Percentiles rank a stretch among this genome's conserved stretches.
phyloP scores from a whole-genome alignment of 345 rosid species.

The Dipteronia sinensis region DNA sequence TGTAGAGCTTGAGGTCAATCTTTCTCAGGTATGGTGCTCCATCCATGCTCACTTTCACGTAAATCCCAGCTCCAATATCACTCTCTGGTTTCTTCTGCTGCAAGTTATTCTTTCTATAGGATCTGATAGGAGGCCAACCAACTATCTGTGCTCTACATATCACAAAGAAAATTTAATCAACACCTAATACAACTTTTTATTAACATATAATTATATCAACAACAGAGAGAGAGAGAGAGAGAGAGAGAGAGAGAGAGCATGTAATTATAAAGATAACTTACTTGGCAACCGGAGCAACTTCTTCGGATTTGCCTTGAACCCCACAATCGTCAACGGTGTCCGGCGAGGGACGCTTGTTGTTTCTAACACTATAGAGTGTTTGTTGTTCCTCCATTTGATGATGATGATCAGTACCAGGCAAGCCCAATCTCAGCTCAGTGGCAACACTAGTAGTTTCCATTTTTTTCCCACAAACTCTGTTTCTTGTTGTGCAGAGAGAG shows the following conservation, averaged over 20 bases:
- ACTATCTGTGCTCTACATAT: conserved; percentile 60
- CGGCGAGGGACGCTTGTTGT: conserved; percentile 52
- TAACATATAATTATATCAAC: neutral
- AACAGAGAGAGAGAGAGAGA: neutral
- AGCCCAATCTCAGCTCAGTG: conserved; percentile 85
- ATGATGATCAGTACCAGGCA: conserved; percentile 61
- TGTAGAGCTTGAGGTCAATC: conserved; percentile 62
- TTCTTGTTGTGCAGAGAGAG: too few species aligned
- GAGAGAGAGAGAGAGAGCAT: neutral
- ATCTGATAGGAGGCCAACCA: conserved; percentile 83
- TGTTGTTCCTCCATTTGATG: conserved; percentile 36
- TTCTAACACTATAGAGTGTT: conserved; percentile 42
- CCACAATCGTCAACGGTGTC: conserved; percentile 28
- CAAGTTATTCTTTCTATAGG: conserved; percentile 57
- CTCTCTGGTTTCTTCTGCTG: conserved; percentile 53
- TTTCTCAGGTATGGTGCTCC: conserved; percentile 87
- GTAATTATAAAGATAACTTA: conserved; percentile 33
- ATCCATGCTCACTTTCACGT: conserved; percentile 88
- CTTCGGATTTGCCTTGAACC: conserved; percentile 30
- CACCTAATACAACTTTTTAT: neutral
- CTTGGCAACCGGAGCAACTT: conserved; percentile 63
- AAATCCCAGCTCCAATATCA: conserved; percentile 48
- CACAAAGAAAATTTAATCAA: neutral
- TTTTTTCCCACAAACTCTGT: neutral
- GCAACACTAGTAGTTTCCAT: conserved; percentile 45